phyloP scores from a whole-genome alignment of 2,329 filamentous ascomycete genomes.

The Orbilia blumenaviensis region DNA sequence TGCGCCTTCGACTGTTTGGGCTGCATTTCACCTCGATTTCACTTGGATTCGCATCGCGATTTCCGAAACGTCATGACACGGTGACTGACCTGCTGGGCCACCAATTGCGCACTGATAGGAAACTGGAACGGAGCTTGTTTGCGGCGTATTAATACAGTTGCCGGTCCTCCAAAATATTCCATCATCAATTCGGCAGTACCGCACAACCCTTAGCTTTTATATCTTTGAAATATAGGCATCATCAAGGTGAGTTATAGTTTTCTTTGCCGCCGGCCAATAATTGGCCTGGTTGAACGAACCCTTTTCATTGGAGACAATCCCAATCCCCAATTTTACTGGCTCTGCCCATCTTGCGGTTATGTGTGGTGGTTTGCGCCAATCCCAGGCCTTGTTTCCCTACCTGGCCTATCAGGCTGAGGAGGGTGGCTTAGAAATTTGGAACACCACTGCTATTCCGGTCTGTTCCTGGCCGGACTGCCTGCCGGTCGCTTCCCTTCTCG shows the following conservation, averaged over 20 bases:
- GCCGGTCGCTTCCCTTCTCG: neutral
- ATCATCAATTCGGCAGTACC: neutral
- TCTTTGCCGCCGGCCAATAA: slow-evolving; percentile 52
- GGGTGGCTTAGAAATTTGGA: slow-evolving; percentile 52
- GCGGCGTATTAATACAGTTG: slow-evolving; percentile 15
- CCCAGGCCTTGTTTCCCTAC: slow-evolving; percentile 41
- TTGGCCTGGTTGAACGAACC: neutral
- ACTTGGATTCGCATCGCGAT: slow-evolving; percentile 27
- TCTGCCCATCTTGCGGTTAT: slow-evolving; percentile 19
- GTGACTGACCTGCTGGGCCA: slow-evolving; percentile 25
- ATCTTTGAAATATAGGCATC: slow-evolving; percentile 24
- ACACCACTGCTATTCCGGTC: slow-evolving; percentile 38
- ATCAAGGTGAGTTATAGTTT: slow-evolving; percentile 40
- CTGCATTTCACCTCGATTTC: slow-evolving; percentile 33
- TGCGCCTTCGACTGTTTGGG: slow-evolving; percentile 45
- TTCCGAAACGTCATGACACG: slow-evolving; percentile 26
- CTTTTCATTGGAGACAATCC: slow-evolving; percentile 35
- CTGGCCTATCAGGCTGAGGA: slow-evolving; percentile 48
- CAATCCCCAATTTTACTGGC: slow-evolving; percentile 41
- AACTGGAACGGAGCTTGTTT: slow-evolving; percentile 14
- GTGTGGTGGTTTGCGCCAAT: slow-evolving; percentile 43
- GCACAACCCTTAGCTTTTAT: slow-evolving; percentile 31
- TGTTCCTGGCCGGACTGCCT: slow-evolving; percentile 7
- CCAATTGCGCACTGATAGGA: slow-evolving; percentile 15
- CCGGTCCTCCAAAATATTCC: slow-evolving; percentile 13